Percentiles rank a stretch among this genome's conserved stretches.
Evolutionary conservation across 257 asterid species (phyloP).

Genomic region (Gynochthodes officinalis): DNA sequence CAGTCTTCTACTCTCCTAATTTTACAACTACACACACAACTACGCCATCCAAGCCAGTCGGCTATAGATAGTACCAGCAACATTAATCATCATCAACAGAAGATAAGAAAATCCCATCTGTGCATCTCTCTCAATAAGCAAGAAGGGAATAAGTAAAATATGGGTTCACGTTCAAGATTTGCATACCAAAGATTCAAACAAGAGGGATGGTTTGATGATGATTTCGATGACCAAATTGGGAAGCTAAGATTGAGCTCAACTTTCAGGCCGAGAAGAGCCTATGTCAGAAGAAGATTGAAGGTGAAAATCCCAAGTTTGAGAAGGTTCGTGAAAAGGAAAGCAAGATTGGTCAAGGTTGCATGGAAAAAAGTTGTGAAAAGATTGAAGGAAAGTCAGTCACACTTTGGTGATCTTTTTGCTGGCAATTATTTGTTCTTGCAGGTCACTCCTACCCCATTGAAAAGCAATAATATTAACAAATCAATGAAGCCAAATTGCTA

Average conservation of each 20-base stretch:
- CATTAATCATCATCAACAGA: neutral
- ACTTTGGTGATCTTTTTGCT: conserved; percentile 78
- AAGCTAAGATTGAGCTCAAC: conserved; percentile 24
- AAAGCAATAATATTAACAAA: conserved; percentile 16
- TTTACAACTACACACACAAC: neutral
- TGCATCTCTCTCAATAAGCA: neutral
- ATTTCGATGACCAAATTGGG: conserved; percentile 20
- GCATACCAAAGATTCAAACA: conserved; percentile 50
- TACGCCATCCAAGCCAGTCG: neutral
- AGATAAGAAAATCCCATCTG: neutral
- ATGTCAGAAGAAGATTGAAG: conserved; percentile 39
- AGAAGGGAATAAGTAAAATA: neutral
- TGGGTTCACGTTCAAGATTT: conserved; percentile 19
- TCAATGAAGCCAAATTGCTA: neutral
- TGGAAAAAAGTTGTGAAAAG: conserved; percentile 54
- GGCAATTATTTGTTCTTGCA: conserved; percentile 90
- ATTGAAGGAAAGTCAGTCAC: conserved; percentile 70
- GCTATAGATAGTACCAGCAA: neutral
- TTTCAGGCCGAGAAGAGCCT: conserved; percentile 29
- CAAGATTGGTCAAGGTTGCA: conserved; percentile 36
- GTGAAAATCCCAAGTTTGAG: conserved; percentile 46
- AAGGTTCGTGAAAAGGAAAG: conserved; percentile 43
- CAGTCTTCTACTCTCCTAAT: conserved; percentile 7
- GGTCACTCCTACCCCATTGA: conserved; percentile 68
- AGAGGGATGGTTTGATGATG: conserved; percentile 39